Evolutionary conservation across 2,329 filamentous ascomycete genomes (phyloP).

Genomic region (Calcarisporium arbuscula): DNA sequence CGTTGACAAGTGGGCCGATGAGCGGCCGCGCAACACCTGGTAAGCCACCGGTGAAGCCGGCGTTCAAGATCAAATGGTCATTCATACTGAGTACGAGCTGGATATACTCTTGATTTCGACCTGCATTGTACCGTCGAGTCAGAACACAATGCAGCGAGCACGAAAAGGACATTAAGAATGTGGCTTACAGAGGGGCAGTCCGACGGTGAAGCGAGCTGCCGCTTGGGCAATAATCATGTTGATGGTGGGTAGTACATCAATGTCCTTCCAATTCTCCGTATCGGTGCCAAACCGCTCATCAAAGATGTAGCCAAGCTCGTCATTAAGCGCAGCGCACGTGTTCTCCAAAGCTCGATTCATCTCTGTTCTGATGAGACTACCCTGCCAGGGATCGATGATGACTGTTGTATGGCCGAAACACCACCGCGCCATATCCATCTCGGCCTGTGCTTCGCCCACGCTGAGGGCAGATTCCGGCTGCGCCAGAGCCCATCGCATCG

Average conservation of each 20-base stretch:
- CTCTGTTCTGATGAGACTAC: constrained; percentile 27
- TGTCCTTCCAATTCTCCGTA: constrained; percentile 25
- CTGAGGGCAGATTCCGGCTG: constrained; percentile 33
- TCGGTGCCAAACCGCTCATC: constrained; percentile 28
- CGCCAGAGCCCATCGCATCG: constrained; percentile 31
- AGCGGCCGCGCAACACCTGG: too few species aligned
- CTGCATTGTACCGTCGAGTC: constrained; percentile 12
- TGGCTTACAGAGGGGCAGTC: constrained; percentile 22
- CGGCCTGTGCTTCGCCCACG: constrained; percentile 27
- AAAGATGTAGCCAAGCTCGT: constrained; percentile 27
- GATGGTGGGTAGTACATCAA: constrained; percentile 20
- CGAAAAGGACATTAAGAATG: too few species aligned
- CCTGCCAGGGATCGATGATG: constrained; percentile 29
- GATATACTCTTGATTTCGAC: constrained; percentile 28
- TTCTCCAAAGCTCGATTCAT: constrained; percentile 27
- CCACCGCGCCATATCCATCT: constrained; percentile 30
- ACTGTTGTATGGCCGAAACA: constrained; percentile 28
- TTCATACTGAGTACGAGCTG: constrained; percentile 20
- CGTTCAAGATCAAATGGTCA: constrained; percentile 24
- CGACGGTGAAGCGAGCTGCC: constrained; percentile 24
- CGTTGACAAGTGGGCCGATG: too few species aligned
- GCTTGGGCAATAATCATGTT: constrained; percentile 24
- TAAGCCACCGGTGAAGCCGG: too few species aligned
- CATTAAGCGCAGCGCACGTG: constrained; percentile 24
- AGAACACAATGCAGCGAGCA: too few species aligned